Percentiles rank a stretch among this genome's conserved stretches.
Conservation (phyloP, 306 rosid species). For the Prinsepia uniflora region DNA sequence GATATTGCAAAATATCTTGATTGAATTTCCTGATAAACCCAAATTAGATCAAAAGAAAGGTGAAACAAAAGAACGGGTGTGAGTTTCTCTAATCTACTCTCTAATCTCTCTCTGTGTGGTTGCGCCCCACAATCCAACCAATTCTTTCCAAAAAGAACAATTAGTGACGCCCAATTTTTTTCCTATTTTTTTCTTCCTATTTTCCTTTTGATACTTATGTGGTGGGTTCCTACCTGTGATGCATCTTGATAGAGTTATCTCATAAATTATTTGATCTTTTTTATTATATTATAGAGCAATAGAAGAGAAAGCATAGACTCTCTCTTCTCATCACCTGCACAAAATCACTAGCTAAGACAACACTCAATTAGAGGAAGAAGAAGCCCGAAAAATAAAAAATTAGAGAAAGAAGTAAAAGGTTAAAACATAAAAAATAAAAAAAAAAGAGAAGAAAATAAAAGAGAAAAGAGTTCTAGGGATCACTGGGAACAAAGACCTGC, state of each 20-base stretch:
- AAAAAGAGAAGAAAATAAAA: neutral
- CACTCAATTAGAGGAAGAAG: conserved; percentile 1
- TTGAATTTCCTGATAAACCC: neutral
- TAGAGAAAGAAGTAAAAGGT: too few relatives aligned
- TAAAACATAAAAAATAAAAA: too few relatives aligned
- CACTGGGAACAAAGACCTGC: conserved; percentile 50
- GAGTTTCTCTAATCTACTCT: conserved; percentile 1
- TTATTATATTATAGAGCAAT: neutral
- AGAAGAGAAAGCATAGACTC: conserved; percentile 9
- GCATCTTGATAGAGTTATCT: neutral
- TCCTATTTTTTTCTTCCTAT: neutral
- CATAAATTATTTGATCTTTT: neutral
- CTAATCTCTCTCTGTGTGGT: too few relatives aligned
- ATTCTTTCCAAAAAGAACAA: too few relatives aligned
- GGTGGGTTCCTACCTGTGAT: neutral
- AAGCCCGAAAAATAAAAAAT: neutral
- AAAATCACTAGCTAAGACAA: conserved; percentile 6
- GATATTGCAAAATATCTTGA: conserved; percentile 6
- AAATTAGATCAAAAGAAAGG: conserved; percentile 12
- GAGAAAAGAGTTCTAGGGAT: conserved; percentile 1
- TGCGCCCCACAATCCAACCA: too few relatives aligned
- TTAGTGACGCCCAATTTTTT: neutral
- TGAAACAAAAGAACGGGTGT: conserved; percentile 3
- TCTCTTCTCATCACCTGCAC: neutral
- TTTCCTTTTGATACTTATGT: neutral